Evolutionary conservation across 176 grass and related monocot genomes (phyloP).

Genomic region (Oryza australiensis): DNA sequence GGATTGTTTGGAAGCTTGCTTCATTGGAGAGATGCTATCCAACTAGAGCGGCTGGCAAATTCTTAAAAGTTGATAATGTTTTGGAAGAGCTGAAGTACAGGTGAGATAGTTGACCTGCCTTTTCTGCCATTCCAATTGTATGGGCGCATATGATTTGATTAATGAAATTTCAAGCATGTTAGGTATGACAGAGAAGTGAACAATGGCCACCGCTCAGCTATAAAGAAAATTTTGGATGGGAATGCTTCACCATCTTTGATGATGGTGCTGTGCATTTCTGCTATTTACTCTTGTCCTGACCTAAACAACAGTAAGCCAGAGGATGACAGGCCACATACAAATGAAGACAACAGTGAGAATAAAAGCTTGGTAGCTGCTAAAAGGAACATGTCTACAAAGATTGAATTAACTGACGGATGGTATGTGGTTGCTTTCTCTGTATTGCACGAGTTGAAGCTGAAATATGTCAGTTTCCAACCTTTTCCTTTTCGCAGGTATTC

Average conservation of each 20-base stretch:
- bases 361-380: constrained; percentile 34
- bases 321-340: constrained; percentile 31
- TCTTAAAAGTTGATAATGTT: constrained; percentile 82
- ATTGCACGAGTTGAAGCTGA: constrained; percentile 29
- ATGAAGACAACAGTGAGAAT: constrained; percentile 27
- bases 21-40: constrained; percentile 80
- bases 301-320: constrained; percentile 41
- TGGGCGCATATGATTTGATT: constrained; percentile 31
- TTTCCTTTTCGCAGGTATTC: constrained; percentile 64
- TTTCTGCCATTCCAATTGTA: constrained; percentile 29
- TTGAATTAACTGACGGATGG: constrained; percentile 95
- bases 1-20: constrained; percentile 87
- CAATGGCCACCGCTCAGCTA: constrained; percentile 76
- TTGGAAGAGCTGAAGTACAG: constrained; percentile 90
- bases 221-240: constrained; percentile 91
- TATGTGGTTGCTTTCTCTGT: constrained; percentile 42
- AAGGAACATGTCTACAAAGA: constrained; percentile 43
- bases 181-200: constrained; percentile 96
- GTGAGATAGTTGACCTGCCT: constrained; percentile 42
- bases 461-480: constrained; percentile 3
- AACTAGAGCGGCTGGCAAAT: constrained; percentile 63
- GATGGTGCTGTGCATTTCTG: constrained; percentile 96
- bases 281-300: constrained; percentile 59
- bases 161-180: constrained; percentile 33
- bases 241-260: constrained; percentile 83